Evolutionary conservation across 78 protist species (phyloP).

Genomic region (Dictyostelium brefeldianum): DNA sequence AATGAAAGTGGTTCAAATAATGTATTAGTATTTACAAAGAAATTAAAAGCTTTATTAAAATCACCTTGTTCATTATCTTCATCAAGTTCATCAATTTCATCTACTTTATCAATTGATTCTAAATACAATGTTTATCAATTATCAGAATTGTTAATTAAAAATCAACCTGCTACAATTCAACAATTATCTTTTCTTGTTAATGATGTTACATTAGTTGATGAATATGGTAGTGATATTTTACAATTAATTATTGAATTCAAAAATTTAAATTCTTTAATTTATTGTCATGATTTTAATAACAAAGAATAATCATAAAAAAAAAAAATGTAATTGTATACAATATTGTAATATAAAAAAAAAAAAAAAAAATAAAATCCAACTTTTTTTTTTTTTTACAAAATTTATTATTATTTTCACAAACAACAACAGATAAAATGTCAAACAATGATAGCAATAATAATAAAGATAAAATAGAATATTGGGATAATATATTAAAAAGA

Average conservation of each 20-base stretch:
- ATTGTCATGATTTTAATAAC: not conserved
- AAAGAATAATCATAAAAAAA: not conserved
- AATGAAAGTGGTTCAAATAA: not conserved
- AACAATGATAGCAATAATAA: no score
- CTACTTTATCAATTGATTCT: not conserved
- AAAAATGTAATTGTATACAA: not conserved
- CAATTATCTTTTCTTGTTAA: not conserved
- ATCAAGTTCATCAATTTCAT: not conserved
- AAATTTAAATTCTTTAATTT: not conserved
- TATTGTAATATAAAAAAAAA: no score
- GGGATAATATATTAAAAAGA: no score
- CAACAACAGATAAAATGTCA: no score
- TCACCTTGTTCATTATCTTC: no score
- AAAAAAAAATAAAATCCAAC: no score
- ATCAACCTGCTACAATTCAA: not conserved
- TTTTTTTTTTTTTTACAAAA: no score
- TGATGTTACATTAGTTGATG: not conserved
- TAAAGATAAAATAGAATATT: no score
- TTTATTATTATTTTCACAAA: no score
- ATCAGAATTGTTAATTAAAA: not conserved
- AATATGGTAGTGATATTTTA: not conserved
- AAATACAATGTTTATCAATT: not conserved
- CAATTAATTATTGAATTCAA: not conserved
- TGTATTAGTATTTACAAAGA: not conserved
- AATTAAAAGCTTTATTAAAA: not conserved